Evolutionary conservation across 176 grass and related monocot species (phyloP).

Genomic region (Lolium multiflorum): DNA sequence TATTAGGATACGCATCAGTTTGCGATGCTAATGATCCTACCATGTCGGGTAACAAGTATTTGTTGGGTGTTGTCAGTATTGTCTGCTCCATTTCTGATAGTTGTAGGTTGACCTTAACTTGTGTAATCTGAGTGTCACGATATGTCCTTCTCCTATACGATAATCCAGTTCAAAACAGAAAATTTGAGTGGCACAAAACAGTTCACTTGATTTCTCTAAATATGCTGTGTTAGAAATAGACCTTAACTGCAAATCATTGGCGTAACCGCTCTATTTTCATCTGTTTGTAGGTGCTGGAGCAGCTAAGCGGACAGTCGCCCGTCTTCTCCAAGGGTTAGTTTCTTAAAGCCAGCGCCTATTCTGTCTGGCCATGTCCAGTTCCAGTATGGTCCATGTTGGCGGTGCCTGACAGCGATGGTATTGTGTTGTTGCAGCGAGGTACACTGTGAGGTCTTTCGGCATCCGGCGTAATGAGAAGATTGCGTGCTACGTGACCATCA

Average conservation of each 20-base stretch:
- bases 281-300: conserved; percentile 74
- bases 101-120: not conserved
- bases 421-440: conserved; percentile 54
- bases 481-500: conserved; percentile 77
- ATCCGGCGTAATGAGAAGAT: conserved; percentile 95
- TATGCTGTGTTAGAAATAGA: not conserved
- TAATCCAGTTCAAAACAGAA: not conserved
- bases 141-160: not conserved
- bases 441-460: conserved; percentile 80
- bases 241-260: not conserved
- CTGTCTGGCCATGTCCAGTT: not conserved
- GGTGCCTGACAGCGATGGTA: not conserved
- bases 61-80: not conserved
- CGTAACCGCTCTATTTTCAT: not conserved
- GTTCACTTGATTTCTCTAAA: not conserved
- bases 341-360: not conserved
- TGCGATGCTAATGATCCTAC: not conserved
- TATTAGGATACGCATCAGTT: not conserved
- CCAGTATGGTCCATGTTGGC: not conserved
- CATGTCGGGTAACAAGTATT: not conserved
- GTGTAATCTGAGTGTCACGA: not conserved
- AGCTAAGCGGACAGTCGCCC: conserved; percentile 80
- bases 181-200: not conserved
- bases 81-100: not conserved
- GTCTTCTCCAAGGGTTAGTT: conserved; percentile 89